A percentile compares a stretch with the other conserved stretches of the same genome.
phyloP scores from a whole-genome alignment of 805 yeast genomes.

The Starmerella apis region DNA sequence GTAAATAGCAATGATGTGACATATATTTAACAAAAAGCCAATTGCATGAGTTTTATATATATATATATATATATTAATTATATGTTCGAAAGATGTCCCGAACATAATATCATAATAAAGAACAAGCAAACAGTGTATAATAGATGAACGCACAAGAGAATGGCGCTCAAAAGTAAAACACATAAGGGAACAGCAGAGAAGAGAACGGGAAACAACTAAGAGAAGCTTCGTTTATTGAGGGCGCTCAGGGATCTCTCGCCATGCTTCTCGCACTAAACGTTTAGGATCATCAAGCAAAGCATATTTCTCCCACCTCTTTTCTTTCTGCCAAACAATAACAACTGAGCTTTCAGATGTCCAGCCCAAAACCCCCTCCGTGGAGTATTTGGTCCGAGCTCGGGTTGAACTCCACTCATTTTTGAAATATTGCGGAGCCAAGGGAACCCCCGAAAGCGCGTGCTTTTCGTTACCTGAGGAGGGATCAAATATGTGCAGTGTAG shows the following conservation, averaged over 20 bases:
- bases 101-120: too few species aligned
- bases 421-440: slow-evolving; percentile 61
- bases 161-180: too few species aligned
- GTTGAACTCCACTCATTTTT: slow-evolving; percentile 83
- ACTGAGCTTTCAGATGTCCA: slow-evolving; percentile 71
- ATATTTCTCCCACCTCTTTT: slow-evolving; percentile 80
- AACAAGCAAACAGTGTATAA: not conserved
- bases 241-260: slow-evolving; percentile 43
- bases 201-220: too few species aligned
- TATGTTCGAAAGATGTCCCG: too few species aligned
- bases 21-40: too few species aligned
- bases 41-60: too few species aligned
- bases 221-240: too few species aligned
- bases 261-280: slow-evolving; percentile 58
- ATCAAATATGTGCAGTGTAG: slow-evolving; percentile 77
- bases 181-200: too few species aligned
- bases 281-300: slow-evolving; percentile 51
- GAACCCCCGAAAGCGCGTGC: slow-evolving; percentile 55
- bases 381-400: slow-evolving; percentile 45
- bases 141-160: not conserved
- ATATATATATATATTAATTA: too few species aligned
- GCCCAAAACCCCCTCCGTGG: slow-evolving; percentile 44
- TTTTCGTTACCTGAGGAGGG: slow-evolving; percentile 38
- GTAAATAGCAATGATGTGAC: not conserved
- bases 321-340: slow-evolving; percentile 61